Conservation (phyloP, 202 grass and related monocot genomes). For the Zizania palustris region DNA sequence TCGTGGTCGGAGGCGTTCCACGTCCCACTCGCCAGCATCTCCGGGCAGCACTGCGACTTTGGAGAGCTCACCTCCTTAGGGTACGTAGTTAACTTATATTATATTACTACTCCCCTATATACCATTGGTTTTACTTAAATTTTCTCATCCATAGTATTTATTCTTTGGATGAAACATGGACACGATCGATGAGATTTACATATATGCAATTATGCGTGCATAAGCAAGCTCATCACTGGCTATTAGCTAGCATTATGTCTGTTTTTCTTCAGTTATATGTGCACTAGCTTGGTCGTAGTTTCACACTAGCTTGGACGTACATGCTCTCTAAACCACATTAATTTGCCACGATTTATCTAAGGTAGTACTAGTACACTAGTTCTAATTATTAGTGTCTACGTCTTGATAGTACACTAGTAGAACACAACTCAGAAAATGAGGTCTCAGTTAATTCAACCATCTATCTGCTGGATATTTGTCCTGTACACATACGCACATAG, state of each 20-base stretch:
- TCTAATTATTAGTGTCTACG: too few species aligned
- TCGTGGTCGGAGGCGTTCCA: constrained; percentile 98
- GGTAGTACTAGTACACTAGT: neutral
- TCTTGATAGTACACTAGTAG: neutral
- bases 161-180: neutral
- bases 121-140: too few species aligned
- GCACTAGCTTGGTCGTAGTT: neutral
- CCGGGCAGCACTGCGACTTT: constrained; percentile 45
- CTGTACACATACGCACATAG: neutral
- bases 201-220: neutral
- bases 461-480: constrained; percentile 1
- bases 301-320: neutral
- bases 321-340: neutral
- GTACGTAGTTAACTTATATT: too few species aligned
- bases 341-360: neutral
- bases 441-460: neutral
- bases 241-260: neutral
- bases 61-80: constrained; percentile 39
- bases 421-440: neutral
- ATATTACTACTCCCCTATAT: too few species aligned
- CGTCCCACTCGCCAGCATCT: constrained; percentile 63
- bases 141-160: too few species aligned
- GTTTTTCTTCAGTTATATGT: too few species aligned
- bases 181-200: neutral
- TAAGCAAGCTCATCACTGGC: neutral